These are phyloP conservation scores for Cutaneotrichosporon cyanovorans DNA, from an alignment of 1,284 basidiomycete species.

Conservation along the genomic window DNA sequence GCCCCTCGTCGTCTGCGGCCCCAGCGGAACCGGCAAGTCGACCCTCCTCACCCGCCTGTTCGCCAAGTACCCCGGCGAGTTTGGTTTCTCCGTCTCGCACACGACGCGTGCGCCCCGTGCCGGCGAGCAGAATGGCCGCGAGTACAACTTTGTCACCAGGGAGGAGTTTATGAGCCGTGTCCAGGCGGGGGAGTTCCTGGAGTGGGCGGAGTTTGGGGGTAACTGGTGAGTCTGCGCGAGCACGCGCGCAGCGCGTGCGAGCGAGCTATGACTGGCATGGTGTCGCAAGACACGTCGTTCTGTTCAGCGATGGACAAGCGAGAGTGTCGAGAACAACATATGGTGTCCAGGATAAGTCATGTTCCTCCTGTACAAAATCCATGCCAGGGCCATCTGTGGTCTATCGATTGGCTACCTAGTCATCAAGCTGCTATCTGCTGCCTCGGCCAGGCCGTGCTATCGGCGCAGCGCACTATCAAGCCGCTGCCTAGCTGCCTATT, in stretches of 20 bases:
- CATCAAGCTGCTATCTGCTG: no score
- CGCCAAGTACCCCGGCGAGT: conserved; percentile 69
- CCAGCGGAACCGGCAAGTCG: conserved; percentile 89
- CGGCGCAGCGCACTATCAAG: no score
- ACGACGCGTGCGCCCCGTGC: conserved; percentile 81
- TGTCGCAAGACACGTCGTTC: no score
- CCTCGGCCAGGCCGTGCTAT: no score
- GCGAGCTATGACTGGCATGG: background rate
- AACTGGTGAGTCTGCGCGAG: conserved; percentile 55
- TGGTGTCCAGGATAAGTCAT: no score
- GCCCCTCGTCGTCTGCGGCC: conserved; percentile 71
- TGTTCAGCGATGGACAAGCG: no score
- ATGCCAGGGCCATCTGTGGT: no score
- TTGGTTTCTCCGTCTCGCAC: conserved; percentile 93
- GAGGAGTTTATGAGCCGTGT: conserved; percentile 51
- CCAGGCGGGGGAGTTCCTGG: conserved; percentile 52
- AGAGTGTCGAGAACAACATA: no score
- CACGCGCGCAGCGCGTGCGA: background rate
- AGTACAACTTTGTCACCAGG: conserved; percentile 54
- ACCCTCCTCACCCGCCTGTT: conserved; percentile 84
- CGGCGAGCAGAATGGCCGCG: conserved; percentile 68
- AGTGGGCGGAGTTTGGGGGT: conserved; percentile 71
- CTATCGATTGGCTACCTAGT: no score
- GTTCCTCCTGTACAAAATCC: no score
- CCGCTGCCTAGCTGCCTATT: no score